These are phyloP conservation scores for Suillus americanus DNA, from an alignment of 768 basidiomycete genomes.

Conservation along the genomic window DNA sequence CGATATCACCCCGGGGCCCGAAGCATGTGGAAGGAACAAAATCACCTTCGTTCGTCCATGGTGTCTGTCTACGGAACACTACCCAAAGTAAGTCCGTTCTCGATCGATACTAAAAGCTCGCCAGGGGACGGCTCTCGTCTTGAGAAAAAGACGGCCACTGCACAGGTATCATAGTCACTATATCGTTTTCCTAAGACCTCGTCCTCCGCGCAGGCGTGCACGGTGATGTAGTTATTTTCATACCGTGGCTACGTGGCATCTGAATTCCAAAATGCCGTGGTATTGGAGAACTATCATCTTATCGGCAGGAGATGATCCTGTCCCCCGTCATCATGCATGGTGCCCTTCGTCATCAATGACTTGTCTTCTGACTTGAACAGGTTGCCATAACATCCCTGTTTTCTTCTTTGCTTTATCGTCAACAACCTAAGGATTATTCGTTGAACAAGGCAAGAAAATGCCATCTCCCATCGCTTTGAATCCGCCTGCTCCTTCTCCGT, in stretches of 20 bases:
- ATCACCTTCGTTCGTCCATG: not conserved
- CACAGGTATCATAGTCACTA: not conserved
- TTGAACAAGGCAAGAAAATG: constrained; percentile 25
- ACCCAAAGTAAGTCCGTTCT: not conserved
- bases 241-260: not conserved
- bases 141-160: not conserved
- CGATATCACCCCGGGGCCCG: not conserved
- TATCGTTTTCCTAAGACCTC: not conserved
- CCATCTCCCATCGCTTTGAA: constrained; percentile 67
- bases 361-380: not conserved
- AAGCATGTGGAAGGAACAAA: not conserved
- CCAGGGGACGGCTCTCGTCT: not conserved
- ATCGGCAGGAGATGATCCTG: not conserved
- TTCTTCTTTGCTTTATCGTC: constrained; percentile 7
- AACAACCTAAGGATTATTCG: constrained; percentile 8
- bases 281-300: not conserved
- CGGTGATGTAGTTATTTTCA: not conserved
- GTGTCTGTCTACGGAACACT: not conserved
- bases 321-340: not conserved
- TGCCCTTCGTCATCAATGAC: not conserved
- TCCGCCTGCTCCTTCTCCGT: constrained; percentile 47
- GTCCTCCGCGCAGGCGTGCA: not conserved
- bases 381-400: not conserved
- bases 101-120: not conserved
- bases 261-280: not conserved